Evolutionary conservation across 2,329 filamentous ascomycete species (phyloP).

Genomic region (Dothideomycetidae sp.): DNA sequence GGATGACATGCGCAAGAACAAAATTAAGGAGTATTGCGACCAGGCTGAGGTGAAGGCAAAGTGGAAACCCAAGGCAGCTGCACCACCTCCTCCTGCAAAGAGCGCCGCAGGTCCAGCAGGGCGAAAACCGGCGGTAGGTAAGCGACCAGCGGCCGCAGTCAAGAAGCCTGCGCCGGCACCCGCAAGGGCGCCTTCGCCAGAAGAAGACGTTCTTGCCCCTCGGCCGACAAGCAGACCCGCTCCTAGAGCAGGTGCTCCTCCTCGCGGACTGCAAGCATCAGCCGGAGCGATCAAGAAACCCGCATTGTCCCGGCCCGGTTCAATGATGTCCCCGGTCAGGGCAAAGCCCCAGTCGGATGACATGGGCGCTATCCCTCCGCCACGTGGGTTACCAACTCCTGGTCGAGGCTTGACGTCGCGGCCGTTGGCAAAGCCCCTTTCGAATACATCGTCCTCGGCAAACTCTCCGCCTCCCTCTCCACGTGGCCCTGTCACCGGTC

Average conservation of each 20-base stretch:
- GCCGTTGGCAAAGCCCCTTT: constrained; percentile 63
- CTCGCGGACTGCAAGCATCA: constrained; percentile 26
- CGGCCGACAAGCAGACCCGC: constrained; percentile 42
- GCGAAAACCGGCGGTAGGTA: constrained; percentile 40
- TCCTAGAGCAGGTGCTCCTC: constrained; percentile 28
- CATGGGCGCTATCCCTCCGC: constrained; percentile 24
- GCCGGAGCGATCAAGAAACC: constrained; percentile 29
- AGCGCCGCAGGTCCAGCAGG: constrained; percentile 37
- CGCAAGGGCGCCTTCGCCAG: constrained; percentile 25
- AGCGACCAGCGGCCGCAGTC: constrained; percentile 24
- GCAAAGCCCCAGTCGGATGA: constrained; percentile 39
- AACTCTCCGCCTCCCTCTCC: constrained; percentile 29
- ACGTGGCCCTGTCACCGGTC: constrained; percentile 37
- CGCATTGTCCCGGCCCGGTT: constrained; percentile 20
- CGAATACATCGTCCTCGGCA: constrained; percentile 45
- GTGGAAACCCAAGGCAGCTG: constrained; percentile 71
- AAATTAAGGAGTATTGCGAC: constrained; percentile 86
- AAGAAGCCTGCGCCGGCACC: constrained; percentile 35
- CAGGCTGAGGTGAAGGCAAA: constrained; percentile 74
- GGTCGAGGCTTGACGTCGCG: constrained; percentile 69
- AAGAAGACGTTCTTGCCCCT: constrained; percentile 40
- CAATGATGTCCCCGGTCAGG: constrained; percentile 21
- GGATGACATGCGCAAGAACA: constrained; percentile 88
- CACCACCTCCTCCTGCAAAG: constrained; percentile 42
- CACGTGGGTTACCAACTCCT: constrained; percentile 30